These are phyloP conservation scores for Sclerotinia trifoliorum DNA, from an alignment of 2,329 filamentous ascomycete species.

Conservation along the genomic window DNA sequence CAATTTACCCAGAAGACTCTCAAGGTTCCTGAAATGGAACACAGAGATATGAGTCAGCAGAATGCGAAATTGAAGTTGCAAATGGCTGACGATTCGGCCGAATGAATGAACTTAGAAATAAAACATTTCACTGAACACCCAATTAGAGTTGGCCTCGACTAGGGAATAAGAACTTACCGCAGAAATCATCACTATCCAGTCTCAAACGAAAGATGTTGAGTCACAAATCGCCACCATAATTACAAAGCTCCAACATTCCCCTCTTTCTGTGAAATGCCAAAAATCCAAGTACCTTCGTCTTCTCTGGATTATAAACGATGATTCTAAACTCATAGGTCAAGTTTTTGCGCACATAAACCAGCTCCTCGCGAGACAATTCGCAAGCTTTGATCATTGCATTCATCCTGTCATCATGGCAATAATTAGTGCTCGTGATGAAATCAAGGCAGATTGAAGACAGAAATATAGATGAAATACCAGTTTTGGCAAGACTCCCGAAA, in stretches of 20 bases:
- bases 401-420: background rate
- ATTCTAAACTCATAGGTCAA: background rate
- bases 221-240: constrained; percentile 4
- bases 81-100: background rate
- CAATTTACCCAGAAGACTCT: background rate
- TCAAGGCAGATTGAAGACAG: no score
- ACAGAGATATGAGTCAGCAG: background rate
- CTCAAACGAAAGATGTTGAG: background rate
- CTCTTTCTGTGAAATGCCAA: background rate
- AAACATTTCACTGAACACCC: background rate
- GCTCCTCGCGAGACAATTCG: background rate
- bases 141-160: background rate
- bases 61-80: background rate
- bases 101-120: no score
- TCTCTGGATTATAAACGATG: background rate
- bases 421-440: background rate
- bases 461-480: background rate
- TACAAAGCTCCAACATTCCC: constrained; percentile 7
- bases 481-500: constrained; percentile 3
- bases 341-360: background rate
- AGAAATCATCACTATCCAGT: no score
- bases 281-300: background rate
- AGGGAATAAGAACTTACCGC: background rate
- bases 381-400: background rate
- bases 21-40: background rate